Conservation (phyloP, 148 eudicot species). For the Fagopyrum tataricum region DNA sequence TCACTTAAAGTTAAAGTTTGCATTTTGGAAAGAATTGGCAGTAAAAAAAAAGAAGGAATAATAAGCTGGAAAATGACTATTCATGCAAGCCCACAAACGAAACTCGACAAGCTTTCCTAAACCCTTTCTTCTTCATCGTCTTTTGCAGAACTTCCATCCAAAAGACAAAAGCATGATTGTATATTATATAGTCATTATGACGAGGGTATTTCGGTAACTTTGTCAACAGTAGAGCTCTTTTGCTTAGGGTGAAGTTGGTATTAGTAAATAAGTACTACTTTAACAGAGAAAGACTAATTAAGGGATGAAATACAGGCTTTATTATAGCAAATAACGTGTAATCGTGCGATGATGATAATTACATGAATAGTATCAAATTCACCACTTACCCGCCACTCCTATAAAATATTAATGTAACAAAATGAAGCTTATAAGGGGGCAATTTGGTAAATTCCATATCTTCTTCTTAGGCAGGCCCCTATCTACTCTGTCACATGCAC, state of each 20-base stretch:
- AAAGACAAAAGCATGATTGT: neutral
- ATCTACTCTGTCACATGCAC: conserved; percentile 10
- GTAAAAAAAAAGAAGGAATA: neutral
- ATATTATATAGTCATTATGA: neutral
- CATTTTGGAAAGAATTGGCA: neutral
- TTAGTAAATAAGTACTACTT: no score
- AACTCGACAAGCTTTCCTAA: neutral
- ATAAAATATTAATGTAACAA: neutral
- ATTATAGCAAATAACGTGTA: conserved; percentile 8
- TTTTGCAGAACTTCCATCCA: neutral
- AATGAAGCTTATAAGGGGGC: neutral
- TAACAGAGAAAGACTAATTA: no score
- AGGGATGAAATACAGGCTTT: no score
- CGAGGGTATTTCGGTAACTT: neutral
- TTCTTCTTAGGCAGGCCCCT: neutral
- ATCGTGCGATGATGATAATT: neutral
- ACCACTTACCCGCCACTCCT: neutral
- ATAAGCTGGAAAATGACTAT: conserved; percentile 7
- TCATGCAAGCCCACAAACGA: neutral
- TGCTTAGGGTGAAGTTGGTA: neutral
- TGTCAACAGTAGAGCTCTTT: neutral
- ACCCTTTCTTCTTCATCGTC: neutral
- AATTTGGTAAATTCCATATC: neutral
- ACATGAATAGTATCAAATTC: neutral
- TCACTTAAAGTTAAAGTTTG: neutral